Base-by-base conservation (phyloP, 129 eudicot genomes). In the Heracleum sosnowskyi region DNA sequence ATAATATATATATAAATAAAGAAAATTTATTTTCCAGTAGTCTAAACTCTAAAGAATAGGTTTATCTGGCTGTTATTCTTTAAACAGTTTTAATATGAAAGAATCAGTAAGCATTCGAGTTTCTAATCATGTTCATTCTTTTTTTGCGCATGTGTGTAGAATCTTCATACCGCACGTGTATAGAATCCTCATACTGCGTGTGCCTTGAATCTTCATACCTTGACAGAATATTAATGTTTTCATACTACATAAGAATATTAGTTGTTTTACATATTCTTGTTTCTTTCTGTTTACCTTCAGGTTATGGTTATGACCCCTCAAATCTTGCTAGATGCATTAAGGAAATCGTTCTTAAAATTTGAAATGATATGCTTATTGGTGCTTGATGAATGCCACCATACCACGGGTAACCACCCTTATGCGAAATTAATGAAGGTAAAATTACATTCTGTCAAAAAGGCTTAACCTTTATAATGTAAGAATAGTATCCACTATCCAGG, bases 261-360 rank as follows among this genome's bases (percentile, higher is more conserved):
- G 29, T 69, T 37, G 12, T 44, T 66, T 26, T 66, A 74, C 68
- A 26, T 18, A 68, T 28, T 46, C 42, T 73, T 73, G 55, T 75
- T 41, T 76, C 36, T n/a, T 22, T 74, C 40, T 16, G 39, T 22
- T 37, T 82, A 70, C 82, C 28, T 74, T 34, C 79, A 93, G 98
- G 88, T 91, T 41, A 76, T 93, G 82, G 90, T 89, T 51, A 93
- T 93, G 98, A 93, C 98, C 64, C 98, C 98, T 73, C 93, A 91
- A 78, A 89, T 93, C 72, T 82, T 91, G 68, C 75, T 93, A 88
- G 94, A 91, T 82, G 88, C 94, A 16, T 85, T 93, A 75, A 84
- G 91, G 88, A 93, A 91, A 36, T 92, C 84, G 7, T 89, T 84
- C 76, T 26, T 93, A 24, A 84, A 81, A 47, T 76, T 93, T 31